phyloP scores from a whole-genome alignment of 331 rosid species.

The Malus hybrid region DNA sequence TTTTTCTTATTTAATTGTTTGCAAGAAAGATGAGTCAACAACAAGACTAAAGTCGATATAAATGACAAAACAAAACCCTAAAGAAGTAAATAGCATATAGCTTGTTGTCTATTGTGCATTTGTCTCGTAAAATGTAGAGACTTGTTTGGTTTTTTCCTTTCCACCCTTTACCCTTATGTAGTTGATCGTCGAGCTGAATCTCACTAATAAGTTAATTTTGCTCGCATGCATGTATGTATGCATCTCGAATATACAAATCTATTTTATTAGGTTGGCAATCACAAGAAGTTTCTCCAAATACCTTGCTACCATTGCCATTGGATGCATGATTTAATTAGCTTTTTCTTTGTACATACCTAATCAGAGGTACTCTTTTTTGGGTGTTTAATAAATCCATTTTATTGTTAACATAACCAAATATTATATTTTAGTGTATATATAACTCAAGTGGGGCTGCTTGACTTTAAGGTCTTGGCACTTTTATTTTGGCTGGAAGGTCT shows the following conservation, averaged over 20 bases:
- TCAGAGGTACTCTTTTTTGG: slow-evolving; percentile 18
- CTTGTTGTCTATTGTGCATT: not conserved
- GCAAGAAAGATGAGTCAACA: slow-evolving; percentile 23
- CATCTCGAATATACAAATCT: slow-evolving; percentile 8
- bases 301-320: slow-evolving; percentile 15
- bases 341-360: slow-evolving; percentile 22
- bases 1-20: not conserved
- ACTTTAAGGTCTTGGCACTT: not conserved
- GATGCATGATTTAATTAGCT: slow-evolving; percentile 10
- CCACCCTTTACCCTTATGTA: not conserved
- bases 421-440: not conserved
- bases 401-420: not conserved
- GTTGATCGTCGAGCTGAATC: slow-evolving; percentile 11
- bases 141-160: not conserved
- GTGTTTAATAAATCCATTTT: not conserved
- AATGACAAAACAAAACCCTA: slow-evolving; percentile 27
- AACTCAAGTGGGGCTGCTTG: not conserved
- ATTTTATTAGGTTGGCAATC: slow-evolving; percentile 9
- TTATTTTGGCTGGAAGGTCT: not conserved
- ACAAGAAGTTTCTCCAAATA: slow-evolving; percentile 20
- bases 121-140: not conserved
- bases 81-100: not conserved
- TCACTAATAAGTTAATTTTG: slow-evolving; percentile 21
- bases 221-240: slow-evolving; percentile 7
- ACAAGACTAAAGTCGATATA: slow-evolving; percentile 27